Percentiles rank a stretch among this genome's conserved stretches.
Conservation (phyloP, 116 monocot genomes). For the Dioscorea cayenensis region DNA sequence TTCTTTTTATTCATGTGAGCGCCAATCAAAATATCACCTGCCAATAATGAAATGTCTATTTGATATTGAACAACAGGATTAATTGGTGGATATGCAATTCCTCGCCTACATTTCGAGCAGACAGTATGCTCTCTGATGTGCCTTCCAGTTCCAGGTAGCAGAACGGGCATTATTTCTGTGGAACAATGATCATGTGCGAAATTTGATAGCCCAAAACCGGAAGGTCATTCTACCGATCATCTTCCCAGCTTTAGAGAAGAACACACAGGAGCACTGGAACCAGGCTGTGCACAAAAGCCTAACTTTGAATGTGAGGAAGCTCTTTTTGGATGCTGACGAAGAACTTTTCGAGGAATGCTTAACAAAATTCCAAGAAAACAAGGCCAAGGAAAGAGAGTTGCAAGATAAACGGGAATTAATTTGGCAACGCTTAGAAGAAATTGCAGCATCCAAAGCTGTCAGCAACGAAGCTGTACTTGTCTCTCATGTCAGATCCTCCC, state of each 20-base stretch:
- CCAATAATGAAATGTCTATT: too few species aligned
- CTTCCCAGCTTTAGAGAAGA: slow-evolving; percentile 7
- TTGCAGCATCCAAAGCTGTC: slow-evolving; percentile 7
- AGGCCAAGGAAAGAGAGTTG: slow-evolving; percentile 4
- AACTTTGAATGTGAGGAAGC: slow-evolving; percentile 11
- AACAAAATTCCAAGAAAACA: slow-evolving; percentile 1
- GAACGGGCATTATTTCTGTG: slow-evolving; percentile 10
- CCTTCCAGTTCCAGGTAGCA: not conserved
- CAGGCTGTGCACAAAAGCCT: slow-evolving; percentile 7
- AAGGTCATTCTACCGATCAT: slow-evolving; percentile 7
- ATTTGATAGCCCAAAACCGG: slow-evolving; percentile 3
- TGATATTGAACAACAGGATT: too few species aligned
- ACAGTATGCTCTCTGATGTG: not conserved
- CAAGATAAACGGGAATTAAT: slow-evolving; percentile 7
- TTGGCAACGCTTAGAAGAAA: slow-evolving; percentile 8
- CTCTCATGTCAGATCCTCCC: not conserved
- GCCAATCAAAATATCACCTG: too few species aligned
- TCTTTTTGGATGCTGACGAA: slow-evolving; percentile 8
- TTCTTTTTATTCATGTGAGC: too few species aligned
- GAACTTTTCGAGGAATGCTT: slow-evolving; percentile 10
- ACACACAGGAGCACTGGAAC: slow-evolving; percentile 7
- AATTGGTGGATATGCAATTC: too few species aligned
- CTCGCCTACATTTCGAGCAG: not conserved
- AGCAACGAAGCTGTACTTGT: slow-evolving; percentile 11
- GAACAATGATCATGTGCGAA: slow-evolving; percentile 15